These are phyloP conservation scores for Diversispora epigaea DNA, from an alignment of 192 early-diverging fungal genomes.

Conservation along the genomic window DNA sequence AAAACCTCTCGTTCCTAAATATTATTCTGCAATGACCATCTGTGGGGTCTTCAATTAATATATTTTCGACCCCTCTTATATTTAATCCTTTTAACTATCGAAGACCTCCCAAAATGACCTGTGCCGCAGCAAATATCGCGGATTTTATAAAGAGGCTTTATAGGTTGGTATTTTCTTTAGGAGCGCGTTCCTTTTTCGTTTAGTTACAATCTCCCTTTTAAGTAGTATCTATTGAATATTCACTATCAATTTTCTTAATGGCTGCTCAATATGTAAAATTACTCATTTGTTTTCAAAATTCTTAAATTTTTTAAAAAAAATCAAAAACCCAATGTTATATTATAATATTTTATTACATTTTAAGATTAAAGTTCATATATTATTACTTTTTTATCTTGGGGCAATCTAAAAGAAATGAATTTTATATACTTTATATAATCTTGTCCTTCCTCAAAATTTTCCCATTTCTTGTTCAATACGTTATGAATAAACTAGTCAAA, in stretches of 20 bases:
- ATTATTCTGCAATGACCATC: background rate
- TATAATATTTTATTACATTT: no score
- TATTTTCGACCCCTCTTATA: background rate
- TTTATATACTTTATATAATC: no score
- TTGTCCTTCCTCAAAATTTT: no score
- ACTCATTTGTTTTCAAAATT: no score
- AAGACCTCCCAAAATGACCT: slow-evolving; percentile 19
- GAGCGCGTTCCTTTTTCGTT: background rate
- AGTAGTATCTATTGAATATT: background rate
- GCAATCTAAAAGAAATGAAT: no score
- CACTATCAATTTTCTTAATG: background rate
- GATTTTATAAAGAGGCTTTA: slow-evolving; percentile 67
- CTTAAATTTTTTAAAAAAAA: no score
- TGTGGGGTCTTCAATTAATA: background rate
- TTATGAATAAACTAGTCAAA: no score
- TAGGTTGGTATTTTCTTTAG: slow-evolving; percentile 31
- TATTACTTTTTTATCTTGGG: no score
- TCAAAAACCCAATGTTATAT: no score
- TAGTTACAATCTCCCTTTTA: background rate
- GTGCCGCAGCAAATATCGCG: slow-evolving; percentile 47
- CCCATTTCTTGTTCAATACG: no score
- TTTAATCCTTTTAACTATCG: background rate
- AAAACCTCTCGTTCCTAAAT: background rate
- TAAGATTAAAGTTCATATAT: no score
- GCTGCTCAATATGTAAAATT: no score